phyloP scores from a whole-genome alignment of 2,329 filamentous ascomycete species.

The Fusarium abutilonis region DNA sequence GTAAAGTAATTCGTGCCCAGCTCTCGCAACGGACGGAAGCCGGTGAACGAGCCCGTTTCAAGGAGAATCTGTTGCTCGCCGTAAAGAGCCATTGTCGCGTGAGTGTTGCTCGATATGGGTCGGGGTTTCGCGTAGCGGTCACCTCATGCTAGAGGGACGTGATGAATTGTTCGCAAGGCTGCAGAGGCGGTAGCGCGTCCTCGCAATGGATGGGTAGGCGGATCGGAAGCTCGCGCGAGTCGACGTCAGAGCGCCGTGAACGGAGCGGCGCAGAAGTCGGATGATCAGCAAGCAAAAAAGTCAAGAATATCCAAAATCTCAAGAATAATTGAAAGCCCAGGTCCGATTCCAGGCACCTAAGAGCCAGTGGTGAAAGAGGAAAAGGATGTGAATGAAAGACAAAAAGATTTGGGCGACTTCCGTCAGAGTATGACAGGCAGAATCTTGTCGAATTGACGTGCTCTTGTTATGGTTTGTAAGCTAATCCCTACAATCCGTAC shows the following conservation, averaged over 20 bases:
- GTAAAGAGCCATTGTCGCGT: slow-evolving; percentile 46
- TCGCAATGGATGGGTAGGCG: slow-evolving; percentile 14
- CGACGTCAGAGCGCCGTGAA: slow-evolving; percentile 32
- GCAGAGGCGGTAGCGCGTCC: slow-evolving; percentile 30
- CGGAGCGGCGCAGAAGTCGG: slow-evolving; percentile 12
- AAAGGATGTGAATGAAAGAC: neutral
- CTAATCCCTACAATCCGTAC: slow-evolving; percentile 28
- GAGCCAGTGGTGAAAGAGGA: slow-evolving; percentile 7
- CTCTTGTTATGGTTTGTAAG: slow-evolving; percentile 38
- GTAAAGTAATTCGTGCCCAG: slow-evolving; percentile 70
- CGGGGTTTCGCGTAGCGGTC: slow-evolving; percentile 60
- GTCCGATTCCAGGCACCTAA: slow-evolving; percentile 18
- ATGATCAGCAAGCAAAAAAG: slow-evolving; percentile 14
- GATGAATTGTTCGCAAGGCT: slow-evolving; percentile 5
- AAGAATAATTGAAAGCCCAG: neutral
- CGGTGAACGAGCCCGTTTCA: slow-evolving; percentile 69
- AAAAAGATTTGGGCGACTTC: slow-evolving; percentile 28
- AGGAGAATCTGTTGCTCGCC: slow-evolving; percentile 59
- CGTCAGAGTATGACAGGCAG: slow-evolving; percentile 26
- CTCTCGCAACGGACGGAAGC: slow-evolving; percentile 61
- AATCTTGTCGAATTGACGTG: slow-evolving; percentile 32
- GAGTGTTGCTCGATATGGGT: slow-evolving; percentile 15
- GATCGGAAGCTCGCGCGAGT: slow-evolving; percentile 31
- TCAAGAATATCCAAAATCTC: neutral
- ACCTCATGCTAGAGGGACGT: slow-evolving; percentile 44